Evolutionary conservation across 305 asterid genomes (phyloP), one percentile per base, ranked within the genome.

Genomic region (Striga hermonthica): DNA sequence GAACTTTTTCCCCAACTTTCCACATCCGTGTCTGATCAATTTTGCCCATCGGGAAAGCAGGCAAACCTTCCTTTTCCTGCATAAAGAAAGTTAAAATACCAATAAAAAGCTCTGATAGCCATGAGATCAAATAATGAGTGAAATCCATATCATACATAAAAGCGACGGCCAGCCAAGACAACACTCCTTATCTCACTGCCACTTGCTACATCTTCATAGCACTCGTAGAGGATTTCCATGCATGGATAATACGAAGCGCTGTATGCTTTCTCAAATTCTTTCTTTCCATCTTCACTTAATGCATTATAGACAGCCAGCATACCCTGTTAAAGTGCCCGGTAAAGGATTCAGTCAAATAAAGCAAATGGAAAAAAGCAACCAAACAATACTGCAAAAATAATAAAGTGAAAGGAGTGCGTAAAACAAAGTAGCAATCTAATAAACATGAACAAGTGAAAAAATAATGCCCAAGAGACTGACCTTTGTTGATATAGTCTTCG

Each of bases 161-260:
- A 90, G 74, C 97, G 96, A 47, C 96, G 95, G 41, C 97, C 99
- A 38, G 99, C 99, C 84, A 93, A 82, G 76, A 93, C 97, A 63
- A 88, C 95, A 66, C 99, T 93, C 78, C 89, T 75, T 66, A 93
- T 93, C 84, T 93, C 98, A 71, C 90, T 90, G 67, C 99, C 95
- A 74, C 86, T 76, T 65, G 95, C 95, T 66, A 93, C 99, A 78
- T 93, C 99, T 79, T 93, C 99, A 53, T 90, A 92, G 81, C 94
- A 92, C 74, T 90, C 96, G 4, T 91, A 91, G 37, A 91, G 75
- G 72, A 91, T 91, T 68, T 91, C 98, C 98, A 91, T 91, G 84
- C 98, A 86, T 12, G 98, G 98, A 77, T 91, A 89, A 74, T 52
- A 91, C 0, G 98, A 85, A 68, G 96, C 96, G 60, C 96, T 91